Evolutionary conservation across 352 stramenopile species (phyloP), one percentile per base, ranked within the genome.

Genomic region (Pythium sukuiense): DNA sequence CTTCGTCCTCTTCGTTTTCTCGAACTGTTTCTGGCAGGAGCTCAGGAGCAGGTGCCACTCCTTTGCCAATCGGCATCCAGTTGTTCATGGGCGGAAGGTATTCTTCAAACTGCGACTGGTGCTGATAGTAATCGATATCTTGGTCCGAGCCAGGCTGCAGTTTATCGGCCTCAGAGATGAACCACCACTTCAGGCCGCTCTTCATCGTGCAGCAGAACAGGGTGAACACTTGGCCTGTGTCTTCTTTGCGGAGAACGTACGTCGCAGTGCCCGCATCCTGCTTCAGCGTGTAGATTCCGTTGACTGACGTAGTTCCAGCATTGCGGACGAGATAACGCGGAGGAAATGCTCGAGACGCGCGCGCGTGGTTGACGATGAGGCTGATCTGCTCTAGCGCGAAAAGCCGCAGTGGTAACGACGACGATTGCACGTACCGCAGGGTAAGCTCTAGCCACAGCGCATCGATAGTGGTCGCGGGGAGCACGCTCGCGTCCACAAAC

Each of bases 51-150:
- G 87, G 87, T 0, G 76, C 73, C 39, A 89, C 79, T 32, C 88
- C 88, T 69, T 88, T 90, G 9, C 83, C 80, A 20, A 84, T 93
- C 5, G 84, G 74, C 24, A 97, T 73, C 97, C 97, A 99, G 56
- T 97, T 94, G 30, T 76, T 72, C 27, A 74, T 79, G 8, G 95
- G 93, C 5, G 97, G 97, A 33, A 98, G 67, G 18, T 80, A 89
- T 65, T 99, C 95, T 74, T 99, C 95, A 56, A 96, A 84, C 61
- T 90, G 81, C 3, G 93, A 98, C 72, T 98, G 97, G 67, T 99
- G 95, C 72, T 99, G 96, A 74, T 99, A 99, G 74, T 99, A 99
- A 74, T 99, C 97, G 67, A 99, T 96, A 76, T 99, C 97, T 69
- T 98, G 96, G 71, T 99, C 97, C 7, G 97, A 99, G 29, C 97